Evolutionary conservation across 495 filamentous ascomycete genomes (phyloP), one percentile per base, ranked within the genome.

Genomic region (Cercophora newfieldiana): DNA sequence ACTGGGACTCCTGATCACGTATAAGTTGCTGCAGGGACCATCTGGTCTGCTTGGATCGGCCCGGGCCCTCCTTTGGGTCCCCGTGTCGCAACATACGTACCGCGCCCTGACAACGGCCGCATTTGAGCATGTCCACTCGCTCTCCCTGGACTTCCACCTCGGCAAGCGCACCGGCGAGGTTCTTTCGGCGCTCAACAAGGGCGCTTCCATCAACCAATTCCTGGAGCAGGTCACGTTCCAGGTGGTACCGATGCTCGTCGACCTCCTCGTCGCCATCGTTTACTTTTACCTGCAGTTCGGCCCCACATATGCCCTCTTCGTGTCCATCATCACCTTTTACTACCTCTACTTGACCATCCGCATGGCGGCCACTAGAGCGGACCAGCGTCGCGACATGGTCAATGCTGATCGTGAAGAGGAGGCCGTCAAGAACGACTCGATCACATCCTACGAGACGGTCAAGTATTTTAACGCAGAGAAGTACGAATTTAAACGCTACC

Each of bases 401-500:
- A 97, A 97, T 72, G 90, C 93, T 16, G 91, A 92, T 63, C 85
- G 96, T 58, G 92, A 97, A 76, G 92, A 97, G 79, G 94, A 97
- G 72, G 96, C 95, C 3, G 93, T 97, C 59, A 98, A 97, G 80
- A 97, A 97, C 69, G 96, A 99, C 73, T 97, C 95, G 0, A 96
- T 99, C 85, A 88, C 93, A 37, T 95, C 93, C 12, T 99, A 98
- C 74, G 95, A 99, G 77, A 98, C 95, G 25, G 95, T 99, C 71
- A 98, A 99, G 75, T 98, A 98, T 73, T 99, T 99, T 84, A 97
- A 97, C 72, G 94, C 95, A 2, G 95, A 99, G 74, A 83, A 87
- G 7, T 97, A 94, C 75, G 95, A 99, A 71, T 97, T 97, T 75
- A 85, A 88, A 44, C 88, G 96, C 10, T 97, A 94, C 71, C 85